Conservation (phyloP, 78 protist genomes). For the Pelomyxa schiedti region DNA sequence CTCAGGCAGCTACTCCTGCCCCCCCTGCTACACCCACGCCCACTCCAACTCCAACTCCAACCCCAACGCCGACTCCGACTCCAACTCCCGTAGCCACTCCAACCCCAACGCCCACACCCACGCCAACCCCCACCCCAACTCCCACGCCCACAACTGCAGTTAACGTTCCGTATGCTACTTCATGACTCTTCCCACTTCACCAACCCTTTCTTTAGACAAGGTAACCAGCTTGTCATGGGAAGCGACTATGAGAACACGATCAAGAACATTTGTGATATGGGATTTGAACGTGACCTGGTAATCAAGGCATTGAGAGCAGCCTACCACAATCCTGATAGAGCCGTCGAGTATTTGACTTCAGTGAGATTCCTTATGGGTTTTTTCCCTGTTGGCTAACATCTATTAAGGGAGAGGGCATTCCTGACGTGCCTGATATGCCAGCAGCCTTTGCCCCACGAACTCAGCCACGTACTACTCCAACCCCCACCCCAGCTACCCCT, state of each 20-base stretch:
- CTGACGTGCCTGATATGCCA: no score
- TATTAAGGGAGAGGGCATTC: no score
- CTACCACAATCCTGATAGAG: slow-evolving; percentile 79
- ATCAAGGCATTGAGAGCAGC: slow-evolving; percentile 56
- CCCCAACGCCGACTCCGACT: neutral
- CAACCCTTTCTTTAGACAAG: slow-evolving; percentile 15
- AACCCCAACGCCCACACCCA: slow-evolving; percentile 6
- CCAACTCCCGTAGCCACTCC: slow-evolving; percentile 14
- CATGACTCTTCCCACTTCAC: slow-evolving; percentile 25
- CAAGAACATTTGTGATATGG: slow-evolving; percentile 49
- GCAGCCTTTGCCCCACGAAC: no score
- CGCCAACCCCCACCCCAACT: slow-evolving; percentile 28
- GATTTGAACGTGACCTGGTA: slow-evolving; percentile 49
- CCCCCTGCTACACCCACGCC: slow-evolving; percentile 34
- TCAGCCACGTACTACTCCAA: no score
- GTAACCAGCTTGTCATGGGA: slow-evolving; percentile 8
- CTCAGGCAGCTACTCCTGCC: neutral
- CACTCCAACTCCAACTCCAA: slow-evolving; percentile 5
- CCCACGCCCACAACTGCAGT: slow-evolving; percentile 33
- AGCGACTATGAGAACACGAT: slow-evolving; percentile 2
- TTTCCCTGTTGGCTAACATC: no score
- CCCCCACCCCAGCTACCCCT: no score
- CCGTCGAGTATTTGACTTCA: slow-evolving; percentile 66
- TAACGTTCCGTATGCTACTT: slow-evolving; percentile 14
- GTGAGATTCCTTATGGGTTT: no score